Percentiles rank a stretch among this genome's conserved stretches.
phyloP scores from a whole-genome alignment of 2,329 filamentous ascomycete genomes.

The Beauveria sp. region DNA sequence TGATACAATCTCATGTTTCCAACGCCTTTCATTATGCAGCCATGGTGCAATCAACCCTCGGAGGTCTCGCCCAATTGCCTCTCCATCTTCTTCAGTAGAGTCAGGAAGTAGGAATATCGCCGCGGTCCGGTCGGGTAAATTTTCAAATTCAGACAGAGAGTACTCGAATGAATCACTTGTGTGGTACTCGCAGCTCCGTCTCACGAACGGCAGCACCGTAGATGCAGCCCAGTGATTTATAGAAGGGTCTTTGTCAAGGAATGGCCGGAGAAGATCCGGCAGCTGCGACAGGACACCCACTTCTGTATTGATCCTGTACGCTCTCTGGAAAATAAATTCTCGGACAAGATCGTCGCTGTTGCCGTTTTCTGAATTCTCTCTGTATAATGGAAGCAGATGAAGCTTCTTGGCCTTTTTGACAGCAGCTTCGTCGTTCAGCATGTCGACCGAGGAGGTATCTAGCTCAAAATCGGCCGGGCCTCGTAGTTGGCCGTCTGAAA shows the following conservation, averaged over 20 bases:
- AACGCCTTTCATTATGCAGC: slow-evolving; percentile 58
- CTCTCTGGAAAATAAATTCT: slow-evolving; percentile 59
- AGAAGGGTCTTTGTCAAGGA: slow-evolving; percentile 52
- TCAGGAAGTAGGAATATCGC: slow-evolving; percentile 55
- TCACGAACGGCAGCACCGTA: slow-evolving; percentile 58
- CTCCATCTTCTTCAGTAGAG: slow-evolving; percentile 36
- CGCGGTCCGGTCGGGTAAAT: slow-evolving; percentile 50
- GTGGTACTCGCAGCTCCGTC: slow-evolving; percentile 65
- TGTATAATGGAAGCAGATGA: slow-evolving; percentile 50
- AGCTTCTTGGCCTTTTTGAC: slow-evolving; percentile 57
- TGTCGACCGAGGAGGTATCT: slow-evolving; percentile 48
- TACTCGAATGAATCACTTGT: slow-evolving; percentile 39
- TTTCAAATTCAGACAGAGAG: slow-evolving; percentile 57
- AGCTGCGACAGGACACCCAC: slow-evolving; percentile 65
- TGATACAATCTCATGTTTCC: slow-evolving; percentile 27
- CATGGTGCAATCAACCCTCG: slow-evolving; percentile 64
- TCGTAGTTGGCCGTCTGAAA: slow-evolving; percentile 41
- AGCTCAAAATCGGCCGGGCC: slow-evolving; percentile 35
- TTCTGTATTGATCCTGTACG: slow-evolving; percentile 61
- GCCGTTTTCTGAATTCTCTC: slow-evolving; percentile 39
- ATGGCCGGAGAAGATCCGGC: slow-evolving; percentile 60
- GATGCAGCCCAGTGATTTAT: slow-evolving; percentile 64
- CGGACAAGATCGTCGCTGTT: slow-evolving; percentile 48
- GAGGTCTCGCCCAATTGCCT: slow-evolving; percentile 54
- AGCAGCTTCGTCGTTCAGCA: slow-evolving; percentile 56